Percentiles rank a stretch among this genome's conserved stretches.
Evolutionary conservation across 768 basidiomycete genomes (phyloP).

Genomic region (Mycena amicta): DNA sequence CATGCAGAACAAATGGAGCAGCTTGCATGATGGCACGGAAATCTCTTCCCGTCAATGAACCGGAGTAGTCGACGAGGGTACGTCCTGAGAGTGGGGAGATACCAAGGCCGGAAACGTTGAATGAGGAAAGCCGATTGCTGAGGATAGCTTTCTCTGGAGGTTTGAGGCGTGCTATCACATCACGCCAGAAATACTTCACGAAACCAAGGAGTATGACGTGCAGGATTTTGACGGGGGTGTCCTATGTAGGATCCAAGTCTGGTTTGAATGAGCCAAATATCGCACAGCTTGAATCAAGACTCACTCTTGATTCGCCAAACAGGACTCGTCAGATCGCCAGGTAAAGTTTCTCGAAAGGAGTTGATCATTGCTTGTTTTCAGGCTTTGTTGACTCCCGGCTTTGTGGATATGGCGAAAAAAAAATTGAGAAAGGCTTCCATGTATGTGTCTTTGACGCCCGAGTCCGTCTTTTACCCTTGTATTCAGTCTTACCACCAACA

Average conservation of each 20-base stretch:
- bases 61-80: slow-evolving; percentile 27
- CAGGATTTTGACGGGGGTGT: slow-evolving; percentile 27
- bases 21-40: slow-evolving; percentile 36
- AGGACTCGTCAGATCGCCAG: slow-evolving; percentile 31
- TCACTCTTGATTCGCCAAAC: slow-evolving; percentile 26
- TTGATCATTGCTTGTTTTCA: slow-evolving; percentile 19
- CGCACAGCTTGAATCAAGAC: background rate
- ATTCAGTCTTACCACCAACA: background rate
- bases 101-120: slow-evolving; percentile 36
- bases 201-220: slow-evolving; percentile 27
- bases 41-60: slow-evolving; percentile 22
- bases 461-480: background rate
- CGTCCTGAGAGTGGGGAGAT: slow-evolving; percentile 24
- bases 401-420: background rate
- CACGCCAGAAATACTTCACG: slow-evolving; percentile 27
- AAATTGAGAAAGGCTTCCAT: background rate
- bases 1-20: slow-evolving; percentile 39
- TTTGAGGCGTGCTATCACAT: slow-evolving; percentile 3
- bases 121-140: slow-evolving; percentile 24
- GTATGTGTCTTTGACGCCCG: background rate
- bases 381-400: background rate
- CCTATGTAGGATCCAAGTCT: background rate
- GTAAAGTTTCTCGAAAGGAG: slow-evolving; percentile 10
- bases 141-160: slow-evolving; percentile 26
- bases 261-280: background rate